A percentile compares a stretch with the other conserved stretches of the same genome.
phyloP scores from a whole-genome alignment of 192 early-diverging fungal species.

The Lobosporangium transversale region DNA sequence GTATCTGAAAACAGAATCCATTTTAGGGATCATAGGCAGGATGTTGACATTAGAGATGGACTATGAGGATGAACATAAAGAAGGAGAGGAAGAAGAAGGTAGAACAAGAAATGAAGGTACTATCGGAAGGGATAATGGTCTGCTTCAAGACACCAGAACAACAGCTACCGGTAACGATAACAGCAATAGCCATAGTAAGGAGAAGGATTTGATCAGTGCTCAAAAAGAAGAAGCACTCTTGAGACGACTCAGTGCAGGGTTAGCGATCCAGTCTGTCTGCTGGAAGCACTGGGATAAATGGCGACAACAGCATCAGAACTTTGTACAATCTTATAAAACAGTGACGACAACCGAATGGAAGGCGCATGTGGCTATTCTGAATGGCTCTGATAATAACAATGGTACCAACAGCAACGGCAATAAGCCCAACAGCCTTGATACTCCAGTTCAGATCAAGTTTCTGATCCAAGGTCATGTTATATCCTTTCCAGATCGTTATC shows the following conservation, averaged over 20 bases:
- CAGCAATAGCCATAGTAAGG: background rate
- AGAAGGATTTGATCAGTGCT: background rate
- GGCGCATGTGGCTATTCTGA: conserved; percentile 5
- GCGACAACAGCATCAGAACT: conserved; percentile 18
- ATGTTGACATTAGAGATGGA: conserved; percentile 49
- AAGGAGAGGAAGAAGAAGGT: background rate
- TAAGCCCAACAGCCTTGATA: background rate
- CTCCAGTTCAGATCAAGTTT: background rate
- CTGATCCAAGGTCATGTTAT: conserved; percentile 22
- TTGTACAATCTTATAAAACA: conserved; percentile 2
- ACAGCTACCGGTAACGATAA: background rate
- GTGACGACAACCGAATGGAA: conserved; percentile 29
- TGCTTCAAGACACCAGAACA: background rate
- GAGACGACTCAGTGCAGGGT: conserved; percentile 34
- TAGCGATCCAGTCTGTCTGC: conserved; percentile 34
- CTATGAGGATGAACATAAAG: conserved; percentile 8
- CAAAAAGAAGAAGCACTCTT: conserved; percentile 22
- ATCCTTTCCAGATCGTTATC: conserved; percentile 11
- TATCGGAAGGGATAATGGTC: too few relatives aligned
- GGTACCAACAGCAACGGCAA: background rate
- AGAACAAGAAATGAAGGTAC: too few relatives aligned
- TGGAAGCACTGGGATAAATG: conserved; percentile 29
- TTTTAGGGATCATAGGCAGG: conserved; percentile 21
- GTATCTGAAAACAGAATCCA: conserved; percentile 16
- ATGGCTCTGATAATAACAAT: background rate